Conservation (phyloP, 2,329 filamentous ascomycete genomes). For the Cordyceps javanica region DNA sequence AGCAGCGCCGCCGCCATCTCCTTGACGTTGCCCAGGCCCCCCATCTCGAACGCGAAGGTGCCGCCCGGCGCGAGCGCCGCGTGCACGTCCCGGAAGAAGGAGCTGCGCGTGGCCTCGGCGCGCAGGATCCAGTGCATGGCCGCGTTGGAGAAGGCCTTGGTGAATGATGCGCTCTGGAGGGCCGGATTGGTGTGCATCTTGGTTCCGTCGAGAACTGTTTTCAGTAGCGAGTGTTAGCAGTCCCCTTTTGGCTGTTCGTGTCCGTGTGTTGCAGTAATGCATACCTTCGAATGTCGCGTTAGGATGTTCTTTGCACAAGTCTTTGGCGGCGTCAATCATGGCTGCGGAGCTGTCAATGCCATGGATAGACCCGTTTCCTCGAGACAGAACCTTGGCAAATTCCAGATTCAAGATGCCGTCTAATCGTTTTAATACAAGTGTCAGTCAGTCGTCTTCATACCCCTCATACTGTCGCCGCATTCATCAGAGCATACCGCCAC, state of each 20-base stretch:
- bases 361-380: constrained; percentile 43
- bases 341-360: constrained; percentile 53
- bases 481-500: constrained; percentile 42
- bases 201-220: constrained; percentile 43
- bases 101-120: constrained; percentile 31
- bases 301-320: constrained; percentile 30
- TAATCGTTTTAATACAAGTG: constrained; percentile 19
- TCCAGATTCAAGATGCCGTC: constrained; percentile 54
- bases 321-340: constrained; percentile 50
- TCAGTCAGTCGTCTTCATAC: not conserved
- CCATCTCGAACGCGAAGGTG: constrained; percentile 63
- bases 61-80: constrained; percentile 49
- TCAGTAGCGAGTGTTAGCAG: not conserved
- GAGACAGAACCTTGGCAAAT: constrained; percentile 39
- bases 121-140: constrained; percentile 63
- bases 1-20: constrained; percentile 57
- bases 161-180: constrained; percentile 35
- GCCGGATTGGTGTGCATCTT: constrained; percentile 27
- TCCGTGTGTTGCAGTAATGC: not conserved
- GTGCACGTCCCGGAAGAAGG: constrained; percentile 49
- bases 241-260: not conserved
- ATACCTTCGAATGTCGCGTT: constrained; percentile 41
- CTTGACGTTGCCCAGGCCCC: constrained; percentile 61
- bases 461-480: not conserved
- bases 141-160: constrained; percentile 60